Conservation (phyloP, 352 stramenopile genomes). For the Peronosclerospora sorghi region DNA sequence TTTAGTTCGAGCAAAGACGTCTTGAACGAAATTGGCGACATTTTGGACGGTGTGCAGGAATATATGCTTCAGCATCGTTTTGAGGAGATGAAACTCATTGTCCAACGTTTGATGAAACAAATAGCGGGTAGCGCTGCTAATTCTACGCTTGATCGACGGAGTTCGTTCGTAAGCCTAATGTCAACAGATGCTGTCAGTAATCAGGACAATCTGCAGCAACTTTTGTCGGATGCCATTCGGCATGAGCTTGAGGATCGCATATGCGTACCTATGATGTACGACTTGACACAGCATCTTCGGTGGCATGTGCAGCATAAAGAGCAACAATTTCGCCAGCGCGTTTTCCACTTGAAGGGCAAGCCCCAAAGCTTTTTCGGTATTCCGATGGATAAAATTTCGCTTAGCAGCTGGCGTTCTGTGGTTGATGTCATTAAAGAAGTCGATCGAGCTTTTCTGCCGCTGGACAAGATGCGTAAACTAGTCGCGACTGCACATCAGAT, state of each 20-base stretch:
- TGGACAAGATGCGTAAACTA: slow-evolving; percentile 80
- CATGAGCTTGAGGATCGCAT: slow-evolving; percentile 75
- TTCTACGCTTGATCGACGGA: slow-evolving; percentile 25
- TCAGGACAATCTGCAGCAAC: slow-evolving; percentile 62
- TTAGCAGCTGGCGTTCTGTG: slow-evolving; percentile 66
- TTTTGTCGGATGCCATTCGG: slow-evolving; percentile 74
- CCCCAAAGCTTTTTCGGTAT: slow-evolving; percentile 80
- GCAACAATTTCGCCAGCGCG: slow-evolving; percentile 54
- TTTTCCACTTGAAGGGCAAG: slow-evolving; percentile 55
- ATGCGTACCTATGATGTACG: slow-evolving; percentile 64
- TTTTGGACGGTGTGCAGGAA: slow-evolving; percentile 73
- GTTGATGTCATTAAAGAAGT: slow-evolving; percentile 72
- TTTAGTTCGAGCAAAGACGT: slow-evolving; percentile 40
- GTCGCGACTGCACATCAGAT: slow-evolving; percentile 61
- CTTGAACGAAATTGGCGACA: slow-evolving; percentile 62
- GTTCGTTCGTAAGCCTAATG: slow-evolving; percentile 58
- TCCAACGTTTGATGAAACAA: slow-evolving; percentile 51
- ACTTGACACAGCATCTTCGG: slow-evolving; percentile 35
- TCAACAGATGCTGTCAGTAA: slow-evolving; percentile 47
- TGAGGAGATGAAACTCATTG: slow-evolving; percentile 59
- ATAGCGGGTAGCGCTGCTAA: slow-evolving; percentile 11
- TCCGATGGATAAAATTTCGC: slow-evolving; percentile 58
- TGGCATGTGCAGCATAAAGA: slow-evolving; percentile 54
- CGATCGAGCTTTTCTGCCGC: slow-evolving; percentile 65
- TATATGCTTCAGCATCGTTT: slow-evolving; percentile 82